Evolutionary conservation across 108 stramenopile genomes (phyloP), one percentile per base, ranked within the genome.

Genomic region (Pseudonitzschia multiseries): DNA sequence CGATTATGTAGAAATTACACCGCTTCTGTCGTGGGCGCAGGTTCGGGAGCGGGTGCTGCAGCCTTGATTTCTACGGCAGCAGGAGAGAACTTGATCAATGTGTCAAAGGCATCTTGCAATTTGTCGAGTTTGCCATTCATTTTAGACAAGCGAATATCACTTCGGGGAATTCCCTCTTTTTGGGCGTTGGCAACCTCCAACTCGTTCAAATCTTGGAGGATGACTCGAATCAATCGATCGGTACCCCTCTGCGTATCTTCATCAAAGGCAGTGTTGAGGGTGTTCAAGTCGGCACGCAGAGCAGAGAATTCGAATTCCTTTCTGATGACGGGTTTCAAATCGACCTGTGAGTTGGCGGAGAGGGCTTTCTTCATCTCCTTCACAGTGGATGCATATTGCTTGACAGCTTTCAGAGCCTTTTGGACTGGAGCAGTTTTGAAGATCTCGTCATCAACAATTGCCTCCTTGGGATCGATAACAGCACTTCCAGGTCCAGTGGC

Each of bases 221-320:
- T 92, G 29, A 84, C 79, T 40, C 96, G 86, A 66, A 95, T 91
- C 70, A 97, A 72, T 66, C 94, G 92, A 82, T 97, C 96, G 29
- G 95, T 96, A 20, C 96, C 96, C 60, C 93, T 79, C 76, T 95
- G 94, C 13, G 93, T 94, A 27, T 97, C 96, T 80, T 97, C 96
- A 74, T 95, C 94, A 65, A 97, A 93, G 27, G 93, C 93, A 32
- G 78, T 81, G 79, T 95, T 95, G 57, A 94, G 69, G 29, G 85
- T 88, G 72, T 97, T 96, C 60, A 97, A 72, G 46, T 79, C 84
- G 26, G 76, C 62, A 43, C 96, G 89, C 41, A 95, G 41, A 24
- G 87, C 75, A 17, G 83, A 79, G 68, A 93, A 88, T 70, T 94
- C 92, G 27, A 97, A 92, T 24, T 85, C 78, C 81, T 88, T 90